phyloP scores from a whole-genome alignment of 192 early-diverging fungal genomes.

The Coemansia erecta region DNA sequence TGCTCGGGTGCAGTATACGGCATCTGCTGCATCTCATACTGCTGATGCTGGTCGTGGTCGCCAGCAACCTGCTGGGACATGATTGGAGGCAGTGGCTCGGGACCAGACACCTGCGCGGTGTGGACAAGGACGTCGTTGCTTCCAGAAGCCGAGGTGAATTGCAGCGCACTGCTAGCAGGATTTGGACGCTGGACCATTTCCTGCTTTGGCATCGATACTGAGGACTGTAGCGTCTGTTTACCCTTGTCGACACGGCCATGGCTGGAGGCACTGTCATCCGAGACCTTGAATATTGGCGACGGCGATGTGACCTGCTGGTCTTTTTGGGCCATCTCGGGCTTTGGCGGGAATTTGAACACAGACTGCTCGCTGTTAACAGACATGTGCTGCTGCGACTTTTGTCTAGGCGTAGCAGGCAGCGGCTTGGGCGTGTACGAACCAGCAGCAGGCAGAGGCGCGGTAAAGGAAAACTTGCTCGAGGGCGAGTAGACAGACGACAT shows the following conservation, averaged over 20 bases:
- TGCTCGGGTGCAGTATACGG: background rate
- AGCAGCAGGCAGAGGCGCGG: background rate
- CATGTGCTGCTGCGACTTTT: constrained; percentile 6
- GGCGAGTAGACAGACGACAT: constrained; percentile 5
- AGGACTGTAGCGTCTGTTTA: background rate
- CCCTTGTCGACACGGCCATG: background rate
- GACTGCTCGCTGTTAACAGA: constrained; percentile 1
- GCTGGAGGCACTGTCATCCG: background rate
- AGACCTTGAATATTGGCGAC: constrained; percentile 29
- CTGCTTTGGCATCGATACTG: background rate
- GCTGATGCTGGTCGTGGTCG: background rate
- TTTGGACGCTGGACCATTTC: constrained; percentile 30
- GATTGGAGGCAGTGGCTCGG: background rate
- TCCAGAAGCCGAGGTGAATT: background rate
- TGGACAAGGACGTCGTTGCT: constrained; percentile 17
- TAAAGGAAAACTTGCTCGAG: constrained; percentile 43
- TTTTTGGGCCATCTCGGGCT: constrained; percentile 7
- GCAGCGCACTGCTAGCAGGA: background rate
- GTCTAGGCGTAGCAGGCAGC: constrained; percentile 27
- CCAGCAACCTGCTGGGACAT: background rate
- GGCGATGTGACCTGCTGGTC: constrained; percentile 2
- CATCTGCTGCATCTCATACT: constrained; percentile 4
- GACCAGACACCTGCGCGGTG: constrained; percentile 9
- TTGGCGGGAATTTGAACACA: constrained; percentile 40
- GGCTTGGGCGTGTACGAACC: constrained; percentile 23